A percentile compares a stretch with the other conserved stretches of the same genome.
Conservation (phyloP, 2,329 filamentous ascomycete species). For the Neofusicoccum parvum region DNA sequence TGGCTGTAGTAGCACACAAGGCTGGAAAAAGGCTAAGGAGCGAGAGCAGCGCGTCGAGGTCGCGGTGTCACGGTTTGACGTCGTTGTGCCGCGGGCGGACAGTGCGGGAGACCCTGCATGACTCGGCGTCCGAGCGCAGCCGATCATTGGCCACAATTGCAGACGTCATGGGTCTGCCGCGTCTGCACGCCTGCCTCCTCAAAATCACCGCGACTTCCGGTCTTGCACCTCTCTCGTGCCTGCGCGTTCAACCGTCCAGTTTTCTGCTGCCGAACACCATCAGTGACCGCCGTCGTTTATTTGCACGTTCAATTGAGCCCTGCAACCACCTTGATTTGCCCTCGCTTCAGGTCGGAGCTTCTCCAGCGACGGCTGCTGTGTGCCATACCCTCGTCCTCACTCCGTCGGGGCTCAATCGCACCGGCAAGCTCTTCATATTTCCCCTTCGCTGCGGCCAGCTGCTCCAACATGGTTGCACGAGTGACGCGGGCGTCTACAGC, state of each 20-base stretch:
- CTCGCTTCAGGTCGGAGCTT: not conserved
- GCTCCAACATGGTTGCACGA: conserved; percentile 32
- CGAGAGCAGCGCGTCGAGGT: not conserved
- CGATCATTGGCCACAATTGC: conserved; percentile 14
- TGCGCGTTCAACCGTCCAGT: too few species aligned
- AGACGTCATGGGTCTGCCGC: conserved; percentile 15
- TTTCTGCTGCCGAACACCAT: not conserved
- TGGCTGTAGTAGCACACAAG: not conserved
- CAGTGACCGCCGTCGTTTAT: not conserved
- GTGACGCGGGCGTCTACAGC: conserved; percentile 34
- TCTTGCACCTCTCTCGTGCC: not conserved
- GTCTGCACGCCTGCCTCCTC: not conserved
- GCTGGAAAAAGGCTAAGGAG: not conserved
- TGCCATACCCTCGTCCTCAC: not conserved
- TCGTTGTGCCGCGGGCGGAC: not conserved
- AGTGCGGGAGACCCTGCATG: conserved; percentile 17
- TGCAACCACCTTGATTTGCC: not conserved
- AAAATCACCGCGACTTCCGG: not conserved
- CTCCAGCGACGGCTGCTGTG: not conserved
- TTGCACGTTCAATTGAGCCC: not conserved
- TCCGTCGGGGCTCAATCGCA: not conserved
- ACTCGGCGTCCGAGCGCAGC: not conserved
- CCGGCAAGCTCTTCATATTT: not conserved
- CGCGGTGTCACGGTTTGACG: not conserved
- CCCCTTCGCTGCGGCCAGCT: not conserved